Evolutionary conservation across 768 basidiomycete species (phyloP).

Genomic region (Pleurotus eryngii): DNA sequence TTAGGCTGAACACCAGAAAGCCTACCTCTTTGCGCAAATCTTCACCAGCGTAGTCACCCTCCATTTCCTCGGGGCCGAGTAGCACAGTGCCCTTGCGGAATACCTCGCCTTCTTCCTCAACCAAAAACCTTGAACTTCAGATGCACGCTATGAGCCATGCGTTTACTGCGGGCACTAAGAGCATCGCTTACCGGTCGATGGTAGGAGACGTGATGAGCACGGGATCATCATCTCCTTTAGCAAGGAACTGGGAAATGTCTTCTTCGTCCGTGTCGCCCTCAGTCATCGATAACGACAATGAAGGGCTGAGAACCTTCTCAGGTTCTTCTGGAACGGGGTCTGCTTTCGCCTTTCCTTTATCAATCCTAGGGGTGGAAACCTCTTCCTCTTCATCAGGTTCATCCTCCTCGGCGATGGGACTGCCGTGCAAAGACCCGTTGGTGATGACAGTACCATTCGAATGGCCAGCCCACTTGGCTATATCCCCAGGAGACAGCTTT

Average conservation of each 20-base stretch:
- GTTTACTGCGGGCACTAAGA: neutral
- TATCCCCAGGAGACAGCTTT: neutral
- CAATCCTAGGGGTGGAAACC: conserved; percentile 59
- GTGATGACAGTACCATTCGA: conserved; percentile 13
- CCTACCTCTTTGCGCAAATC: conserved; percentile 77
- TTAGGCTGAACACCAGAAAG: conserved; percentile 8
- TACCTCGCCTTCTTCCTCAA: conserved; percentile 94
- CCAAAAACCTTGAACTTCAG: conserved; percentile 70
- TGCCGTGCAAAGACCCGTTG: conserved; percentile 6
- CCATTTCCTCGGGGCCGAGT: conserved; percentile 82
- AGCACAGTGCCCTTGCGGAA: conserved; percentile 88
- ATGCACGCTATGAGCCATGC: conserved; percentile 5
- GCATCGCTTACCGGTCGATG: conserved; percentile 44
- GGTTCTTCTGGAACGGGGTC: conserved; percentile 63
- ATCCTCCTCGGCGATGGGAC: conserved; percentile 4
- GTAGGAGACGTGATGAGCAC: conserved; percentile 27
- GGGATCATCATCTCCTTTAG: conserved; percentile 30
- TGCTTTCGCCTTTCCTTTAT: conserved; percentile 79
- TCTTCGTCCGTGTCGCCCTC: conserved; percentile 51
- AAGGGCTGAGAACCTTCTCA: conserved; percentile 70
- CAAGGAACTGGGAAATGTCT: conserved; percentile 30
- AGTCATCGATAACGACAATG: conserved; percentile 37
- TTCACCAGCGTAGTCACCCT: conserved; percentile 85
- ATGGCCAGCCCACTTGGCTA: conserved; percentile 8
- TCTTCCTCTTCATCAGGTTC: conserved; percentile 22